These are phyloP conservation scores for Hericium alpestre DNA, from an alignment of 768 basidiomycete species.

Conservation along the genomic window DNA sequence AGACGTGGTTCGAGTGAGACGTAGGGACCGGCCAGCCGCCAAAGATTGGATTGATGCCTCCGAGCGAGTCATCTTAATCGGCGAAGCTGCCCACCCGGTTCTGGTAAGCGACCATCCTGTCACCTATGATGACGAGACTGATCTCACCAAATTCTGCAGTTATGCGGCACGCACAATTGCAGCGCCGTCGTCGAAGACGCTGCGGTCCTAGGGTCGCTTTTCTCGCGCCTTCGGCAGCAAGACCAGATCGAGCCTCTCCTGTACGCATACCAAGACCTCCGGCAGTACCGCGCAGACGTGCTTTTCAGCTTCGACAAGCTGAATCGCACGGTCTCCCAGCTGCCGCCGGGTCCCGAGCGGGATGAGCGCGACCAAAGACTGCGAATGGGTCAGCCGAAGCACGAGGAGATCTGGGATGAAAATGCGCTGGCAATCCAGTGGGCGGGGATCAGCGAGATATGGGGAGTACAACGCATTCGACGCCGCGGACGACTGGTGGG, in stretches of 20 bases:
- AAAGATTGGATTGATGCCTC: slow-evolving; percentile 12
- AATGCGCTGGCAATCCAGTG: slow-evolving; percentile 7
- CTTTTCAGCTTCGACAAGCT: slow-evolving; percentile 1
- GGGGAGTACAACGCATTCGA: slow-evolving; percentile 12
- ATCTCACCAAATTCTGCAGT: not conserved
- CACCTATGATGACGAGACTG: not conserved
- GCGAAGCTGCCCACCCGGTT: slow-evolving; percentile 9
- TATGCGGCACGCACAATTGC: slow-evolving; percentile 3
- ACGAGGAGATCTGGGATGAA: slow-evolving; percentile 3
- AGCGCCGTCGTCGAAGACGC: slow-evolving; percentile 11
- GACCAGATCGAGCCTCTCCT: slow-evolving; percentile 23
- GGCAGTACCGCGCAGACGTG: slow-evolving; percentile 8
- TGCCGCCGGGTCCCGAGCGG: slow-evolving; percentile 9
- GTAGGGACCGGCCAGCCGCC: slow-evolving; percentile 6
- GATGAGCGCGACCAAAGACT: slow-evolving; percentile 1
- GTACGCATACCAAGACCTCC: slow-evolving; percentile 24
- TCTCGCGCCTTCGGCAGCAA: slow-evolving; percentile 21
- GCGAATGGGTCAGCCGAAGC: not conserved
- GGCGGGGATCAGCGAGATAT: slow-evolving; percentile 6
- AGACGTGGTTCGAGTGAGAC: slow-evolving; percentile 3
- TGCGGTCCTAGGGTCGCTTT: slow-evolving; percentile 28
- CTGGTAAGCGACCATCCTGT: not conserved
- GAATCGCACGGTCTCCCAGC: slow-evolving; percentile 1
- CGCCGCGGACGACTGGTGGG: slow-evolving; percentile 11
- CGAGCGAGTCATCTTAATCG: slow-evolving; percentile 5